These are phyloP conservation scores for Dichomitus squalens DNA, from an alignment of 1,284 basidiomycete species.

Conservation along the genomic window DNA sequence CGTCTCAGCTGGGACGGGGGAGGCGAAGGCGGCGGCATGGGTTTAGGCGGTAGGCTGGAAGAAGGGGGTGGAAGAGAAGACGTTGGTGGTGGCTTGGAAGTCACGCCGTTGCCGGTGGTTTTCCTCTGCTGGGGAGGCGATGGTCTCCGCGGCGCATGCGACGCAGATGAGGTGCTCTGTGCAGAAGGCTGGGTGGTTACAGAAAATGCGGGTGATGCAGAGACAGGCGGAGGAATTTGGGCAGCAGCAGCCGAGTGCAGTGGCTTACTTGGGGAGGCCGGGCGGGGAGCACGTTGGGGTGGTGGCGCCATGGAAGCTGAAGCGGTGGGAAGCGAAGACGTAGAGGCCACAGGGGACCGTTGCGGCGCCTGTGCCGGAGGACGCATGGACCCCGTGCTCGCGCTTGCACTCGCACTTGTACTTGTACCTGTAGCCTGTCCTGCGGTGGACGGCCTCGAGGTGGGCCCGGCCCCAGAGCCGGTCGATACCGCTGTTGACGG, in stretches of 20 bases:
- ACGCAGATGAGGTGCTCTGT: constrained; percentile 8
- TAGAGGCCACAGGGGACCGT: constrained; percentile 18
- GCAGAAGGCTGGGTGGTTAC: constrained; percentile 14
- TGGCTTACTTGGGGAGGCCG: constrained; percentile 11
- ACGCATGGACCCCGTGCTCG: constrained; percentile 14
- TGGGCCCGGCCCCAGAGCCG: constrained; percentile 3
- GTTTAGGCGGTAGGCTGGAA: constrained; percentile 19
- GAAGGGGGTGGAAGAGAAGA: constrained; percentile 33
- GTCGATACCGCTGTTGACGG: constrained; percentile 11
- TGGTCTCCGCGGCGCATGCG: constrained; percentile 30
- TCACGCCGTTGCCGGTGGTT: constrained; percentile 30
- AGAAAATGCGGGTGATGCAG: constrained; percentile 19
- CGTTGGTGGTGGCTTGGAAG: constrained; percentile 13
- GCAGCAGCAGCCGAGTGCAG: background rate
- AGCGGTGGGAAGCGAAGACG: constrained; percentile 15
- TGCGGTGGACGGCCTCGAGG: constrained; percentile 28
- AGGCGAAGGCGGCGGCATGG: constrained; percentile 25
- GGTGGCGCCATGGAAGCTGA: constrained; percentile 17
- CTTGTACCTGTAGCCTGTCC: constrained; percentile 12
- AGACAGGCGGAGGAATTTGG: constrained; percentile 2
- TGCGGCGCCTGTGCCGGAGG: constrained; percentile 19
- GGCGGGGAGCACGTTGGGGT: constrained; percentile 11
- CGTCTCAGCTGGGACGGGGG: constrained; percentile 24
- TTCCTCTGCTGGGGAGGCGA: constrained; percentile 22
- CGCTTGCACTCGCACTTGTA: constrained; percentile 10